Base-by-base conservation (phyloP, 208 protist genomes). In the Trypanosoma avium region DNA sequence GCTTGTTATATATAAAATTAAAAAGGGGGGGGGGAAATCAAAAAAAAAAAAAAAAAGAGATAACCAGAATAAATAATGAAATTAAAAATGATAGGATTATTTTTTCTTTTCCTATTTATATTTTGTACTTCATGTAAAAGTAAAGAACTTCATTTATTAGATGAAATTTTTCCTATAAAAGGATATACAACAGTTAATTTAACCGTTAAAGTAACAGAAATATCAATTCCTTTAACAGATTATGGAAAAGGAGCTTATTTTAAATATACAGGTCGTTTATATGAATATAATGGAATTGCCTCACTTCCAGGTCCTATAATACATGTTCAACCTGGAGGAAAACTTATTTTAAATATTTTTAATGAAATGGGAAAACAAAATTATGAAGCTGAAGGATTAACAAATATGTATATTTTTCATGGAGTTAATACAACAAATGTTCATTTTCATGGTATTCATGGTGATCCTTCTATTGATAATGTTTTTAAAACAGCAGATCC, bases 401-500 rank as follows among this genome's bases (percentile, higher is more conserved):
- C 56, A 24, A 43, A 45, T 17, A 63, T 69, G 46, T 91, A 86
- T 61, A 67, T 48, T 8, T 88, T 81, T 48, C 86, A 95, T 65
- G 64, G 73, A 10, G 78, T 74, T 1, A 95, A 93, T 66, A 80
- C 70, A 55, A 93, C 84, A 30, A 92, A 93, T 59, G 64, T 93
- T 26, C 90, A 93, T 72, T 92, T 92, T 47, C 84, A 95, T 69
- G 85, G 84, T 50, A 38, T 93, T 57, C 84, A 95, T 75, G 82
- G 77, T 33, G 75, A 91, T 66, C 86, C 86, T 13, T 53, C 27
- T 26, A 64, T 88, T 8, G 86, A 92, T 66, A 65, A 92, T 59
- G 78, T 85, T 10, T 93, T 93, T 64, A 81, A 58, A n/a, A 61
- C 71, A 2, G 69, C 73, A 27, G 24, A 40, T 9, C 77, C 83